Conservation (phyloP, 257 asterid genomes). For the Solanum neorickii region DNA sequence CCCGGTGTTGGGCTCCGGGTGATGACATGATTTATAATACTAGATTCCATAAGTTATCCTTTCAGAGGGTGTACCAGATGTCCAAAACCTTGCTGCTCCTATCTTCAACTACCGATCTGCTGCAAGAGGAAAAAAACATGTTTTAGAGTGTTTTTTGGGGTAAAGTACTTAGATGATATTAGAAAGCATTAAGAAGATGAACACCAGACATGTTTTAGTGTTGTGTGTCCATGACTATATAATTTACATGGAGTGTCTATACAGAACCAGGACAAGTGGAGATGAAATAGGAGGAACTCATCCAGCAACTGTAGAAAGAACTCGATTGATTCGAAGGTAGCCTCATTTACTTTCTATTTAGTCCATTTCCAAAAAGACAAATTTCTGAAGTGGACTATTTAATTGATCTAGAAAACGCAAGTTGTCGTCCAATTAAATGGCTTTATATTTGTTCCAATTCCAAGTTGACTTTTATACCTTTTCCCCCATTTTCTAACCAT, state of each 20-base stretch:
- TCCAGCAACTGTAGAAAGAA: neutral
- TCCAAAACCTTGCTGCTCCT: neutral
- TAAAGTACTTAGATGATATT: neutral
- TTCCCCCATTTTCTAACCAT: neutral
- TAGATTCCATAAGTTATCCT: neutral
- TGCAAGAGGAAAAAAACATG: neutral
- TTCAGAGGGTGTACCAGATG: neutral
- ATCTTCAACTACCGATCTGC: neutral
- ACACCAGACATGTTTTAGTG: neutral
- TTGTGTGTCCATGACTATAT: neutral
- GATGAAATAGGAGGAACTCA: neutral
- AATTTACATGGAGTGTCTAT: neutral
- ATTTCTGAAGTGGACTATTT: neutral
- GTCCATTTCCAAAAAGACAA: neutral
- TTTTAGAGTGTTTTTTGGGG: neutral
- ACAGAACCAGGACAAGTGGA: neutral
- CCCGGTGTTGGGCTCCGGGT: neutral
- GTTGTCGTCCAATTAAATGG: neutral
- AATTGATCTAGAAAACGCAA: neutral
- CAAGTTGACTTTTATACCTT: neutral
- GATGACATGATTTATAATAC: neutral
- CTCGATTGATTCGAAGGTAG: neutral
- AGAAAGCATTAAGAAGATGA: neutral
- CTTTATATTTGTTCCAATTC: neutral
- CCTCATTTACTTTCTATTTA: neutral